A percentile compares a stretch with the other conserved stretches of the same genome.
These are phyloP conservation scores for Flaveria trinervia DNA, from an alignment of 129 eudicot species.

Conservation along the genomic window DNA sequence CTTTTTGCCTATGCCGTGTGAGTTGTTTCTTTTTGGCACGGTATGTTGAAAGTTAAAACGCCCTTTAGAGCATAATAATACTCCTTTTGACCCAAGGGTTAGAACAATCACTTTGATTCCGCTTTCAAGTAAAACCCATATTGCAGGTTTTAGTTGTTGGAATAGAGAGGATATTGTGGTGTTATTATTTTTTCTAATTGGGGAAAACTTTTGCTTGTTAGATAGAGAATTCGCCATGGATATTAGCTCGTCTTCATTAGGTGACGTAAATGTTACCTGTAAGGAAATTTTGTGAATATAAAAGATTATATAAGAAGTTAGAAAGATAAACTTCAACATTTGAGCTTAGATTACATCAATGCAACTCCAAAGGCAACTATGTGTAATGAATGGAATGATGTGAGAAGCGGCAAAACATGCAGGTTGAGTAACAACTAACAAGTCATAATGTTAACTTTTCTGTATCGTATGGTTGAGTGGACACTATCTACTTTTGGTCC, in stretches of 20 bases:
- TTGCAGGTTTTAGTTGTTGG: constrained; percentile 68
- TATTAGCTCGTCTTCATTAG: constrained; percentile 89
- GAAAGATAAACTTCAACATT: not conserved
- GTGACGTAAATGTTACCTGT: constrained; percentile 83
- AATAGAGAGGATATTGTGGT: constrained; percentile 43
- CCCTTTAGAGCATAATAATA: constrained; percentile 65
- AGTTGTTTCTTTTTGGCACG: constrained; percentile 25
- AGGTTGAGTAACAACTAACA: not conserved
- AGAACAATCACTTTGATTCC: constrained; percentile 71
- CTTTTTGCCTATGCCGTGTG: constrained; percentile 38
- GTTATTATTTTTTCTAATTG: constrained; percentile 39
- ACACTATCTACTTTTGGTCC: not conserved
- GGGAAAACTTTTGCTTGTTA: constrained; percentile 36
- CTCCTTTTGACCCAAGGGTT: constrained; percentile 85
- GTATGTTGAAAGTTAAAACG: constrained; percentile 30
- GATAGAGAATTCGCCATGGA: constrained; percentile 94
- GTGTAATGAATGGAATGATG: not conserved
- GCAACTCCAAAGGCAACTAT: not conserved
- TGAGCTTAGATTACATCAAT: not conserved
- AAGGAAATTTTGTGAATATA: constrained; percentile 12
- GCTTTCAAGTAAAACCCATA: constrained; percentile 64
- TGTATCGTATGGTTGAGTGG: not conserved
- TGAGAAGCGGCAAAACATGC: not conserved
- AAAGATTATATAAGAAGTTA: not conserved
- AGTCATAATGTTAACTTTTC: not conserved